phyloP scores from a whole-genome alignment of 805 yeast genomes.

The Lipomyces japonicus region DNA sequence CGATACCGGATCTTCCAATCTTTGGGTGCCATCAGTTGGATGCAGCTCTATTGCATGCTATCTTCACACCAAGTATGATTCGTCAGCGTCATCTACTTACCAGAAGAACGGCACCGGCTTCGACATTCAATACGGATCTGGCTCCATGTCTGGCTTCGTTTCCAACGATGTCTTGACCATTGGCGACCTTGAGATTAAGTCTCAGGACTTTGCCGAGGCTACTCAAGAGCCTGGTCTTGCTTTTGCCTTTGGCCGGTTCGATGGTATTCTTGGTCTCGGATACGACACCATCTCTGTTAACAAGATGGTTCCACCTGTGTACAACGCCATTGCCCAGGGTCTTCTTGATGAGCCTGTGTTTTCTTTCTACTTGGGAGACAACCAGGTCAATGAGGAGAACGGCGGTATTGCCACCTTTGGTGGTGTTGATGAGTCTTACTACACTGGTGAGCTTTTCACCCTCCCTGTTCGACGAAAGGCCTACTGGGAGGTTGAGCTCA shows the following conservation, averaged over 20 bases:
- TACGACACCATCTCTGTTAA: conserved; percentile 88
- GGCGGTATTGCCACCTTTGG: conserved; percentile 97
- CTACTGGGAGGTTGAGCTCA: conserved; percentile 96
- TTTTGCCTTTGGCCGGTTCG: conserved; percentile 97
- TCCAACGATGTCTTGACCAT: conserved; percentile 78
- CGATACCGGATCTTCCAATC: conserved; percentile 94
- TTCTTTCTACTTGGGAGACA: conserved; percentile 86
- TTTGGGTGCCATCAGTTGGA: conserved; percentile 91
- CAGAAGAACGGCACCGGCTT: conserved; percentile 83
- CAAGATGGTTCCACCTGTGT: conserved; percentile 87
- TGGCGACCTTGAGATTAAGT: conserved; percentile 79
- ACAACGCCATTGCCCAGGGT: conserved; percentile 79
- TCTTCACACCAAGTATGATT: conserved; percentile 88
- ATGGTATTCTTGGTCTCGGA: conserved; percentile 94
- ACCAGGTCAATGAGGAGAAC: conserved; percentile 50
- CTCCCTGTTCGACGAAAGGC: conserved; percentile 99
- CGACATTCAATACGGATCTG: conserved; percentile 86
- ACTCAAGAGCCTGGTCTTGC: conserved; percentile 97
- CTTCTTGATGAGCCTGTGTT: conserved; percentile 80
- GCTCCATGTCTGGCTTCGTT: conserved; percentile 85
- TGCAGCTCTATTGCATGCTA: conserved; percentile 94
- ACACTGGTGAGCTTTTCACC: conserved; percentile 83
- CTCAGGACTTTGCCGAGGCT: conserved; percentile 95
- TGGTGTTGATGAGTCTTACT: conserved; percentile 77
- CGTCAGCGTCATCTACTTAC: conserved; percentile 74